Percentiles rank a stretch among this genome's conserved stretches.
Conservation (phyloP, 192 early-diverging fungal species). For the Entomortierella lignicola region DNA sequence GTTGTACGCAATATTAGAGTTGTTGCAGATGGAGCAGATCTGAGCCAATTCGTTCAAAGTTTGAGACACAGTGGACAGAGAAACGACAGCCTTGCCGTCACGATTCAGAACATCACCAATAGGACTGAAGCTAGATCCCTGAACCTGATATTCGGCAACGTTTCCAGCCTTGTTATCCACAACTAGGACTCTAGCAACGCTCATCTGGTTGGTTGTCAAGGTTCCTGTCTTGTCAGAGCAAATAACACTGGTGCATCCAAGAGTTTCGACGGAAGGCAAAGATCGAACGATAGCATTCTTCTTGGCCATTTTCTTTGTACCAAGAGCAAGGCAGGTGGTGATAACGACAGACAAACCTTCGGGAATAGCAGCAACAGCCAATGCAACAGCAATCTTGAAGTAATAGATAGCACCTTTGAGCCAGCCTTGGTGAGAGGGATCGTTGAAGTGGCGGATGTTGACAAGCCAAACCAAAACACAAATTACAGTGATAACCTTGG, state of each 20-base stretch:
- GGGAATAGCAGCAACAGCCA: conserved; percentile 98
- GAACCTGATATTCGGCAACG: conserved; percentile 78
- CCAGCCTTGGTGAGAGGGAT: conserved; percentile 91
- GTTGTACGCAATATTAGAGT: conserved; percentile 87
- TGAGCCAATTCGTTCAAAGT: conserved; percentile 80
- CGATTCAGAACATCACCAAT: conserved; percentile 67
- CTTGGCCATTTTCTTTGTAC: conserved; percentile 97
- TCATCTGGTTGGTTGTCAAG: conserved; percentile 98
- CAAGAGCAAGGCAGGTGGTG: conserved; percentile 96
- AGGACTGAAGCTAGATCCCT: conserved; percentile 91
- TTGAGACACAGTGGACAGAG: conserved; percentile 65
- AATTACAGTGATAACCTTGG: conserved; percentile 86
- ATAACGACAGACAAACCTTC: conserved; percentile 99
- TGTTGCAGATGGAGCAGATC: conserved; percentile 92
- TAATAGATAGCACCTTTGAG: conserved; percentile 96
- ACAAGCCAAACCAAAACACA: conserved; percentile 98
- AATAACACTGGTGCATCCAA: conserved; percentile 97
- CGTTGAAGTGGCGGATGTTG: conserved; percentile 97
- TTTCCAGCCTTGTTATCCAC: conserved; percentile 63
- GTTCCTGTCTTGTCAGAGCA: conserved; percentile 99
- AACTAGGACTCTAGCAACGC: conserved; percentile 71
- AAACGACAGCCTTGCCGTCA: conserved; percentile 59
- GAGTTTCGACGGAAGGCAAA: conserved; percentile 93
- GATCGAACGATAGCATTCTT: conserved; percentile 96
- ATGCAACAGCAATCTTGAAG: conserved; percentile 98